A percentile compares a stretch with the other conserved stretches of the same genome.
Conservation (phyloP, 2,329 filamentous ascomycete genomes). For the Neocatenulostroma microsporum region DNA sequence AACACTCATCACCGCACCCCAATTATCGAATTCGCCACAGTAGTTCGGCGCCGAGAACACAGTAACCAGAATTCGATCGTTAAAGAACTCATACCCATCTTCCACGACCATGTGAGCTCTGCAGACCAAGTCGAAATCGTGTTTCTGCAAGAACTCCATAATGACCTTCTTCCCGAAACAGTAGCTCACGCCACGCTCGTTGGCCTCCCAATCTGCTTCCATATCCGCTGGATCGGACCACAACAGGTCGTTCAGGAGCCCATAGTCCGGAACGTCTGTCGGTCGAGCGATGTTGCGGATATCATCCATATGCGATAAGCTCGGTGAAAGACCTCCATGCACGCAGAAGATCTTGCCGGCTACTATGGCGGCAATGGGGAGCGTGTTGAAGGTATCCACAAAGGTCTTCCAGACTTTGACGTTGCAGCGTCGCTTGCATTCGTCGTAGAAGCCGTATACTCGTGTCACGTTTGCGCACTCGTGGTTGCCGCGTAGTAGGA, state of each 20-base stretch:
- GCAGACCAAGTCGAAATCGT: slow-evolving; percentile 96
- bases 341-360: slow-evolving; percentile 97
- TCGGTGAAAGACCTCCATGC: slow-evolving; percentile 87
- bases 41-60: slow-evolving; percentile 98
- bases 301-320: slow-evolving; percentile 93
- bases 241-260: slow-evolving; percentile 84
- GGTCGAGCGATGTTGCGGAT: slow-evolving; percentile 92
- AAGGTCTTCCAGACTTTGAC: slow-evolving; percentile 99
- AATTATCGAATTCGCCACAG: slow-evolving; percentile 98
- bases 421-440: slow-evolving; percentile 93
- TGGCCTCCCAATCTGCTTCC: slow-evolving; percentile 92
- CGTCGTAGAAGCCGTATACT: slow-evolving; percentile 96
- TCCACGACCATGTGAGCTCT: slow-evolving; percentile 99
- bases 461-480: slow-evolving; percentile 94
- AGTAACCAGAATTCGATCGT: slow-evolving; percentile 86
- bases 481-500: slow-evolving; percentile 87
- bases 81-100: slow-evolving; percentile 98
- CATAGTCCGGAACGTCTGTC: slow-evolving; percentile 95
- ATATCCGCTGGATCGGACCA: slow-evolving; percentile 99
- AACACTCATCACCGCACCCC: slow-evolving; percentile 98
- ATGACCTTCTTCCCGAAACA: slow-evolving; percentile 99
- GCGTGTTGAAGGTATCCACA: slow-evolving; percentile 89
- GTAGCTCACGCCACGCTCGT: slow-evolving; percentile 93
- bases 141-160: slow-evolving; percentile 84
- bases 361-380: slow-evolving; percentile 93